phyloP scores from a whole-genome alignment of 331 rosid genomes.

The Dryas integrifolia region DNA sequence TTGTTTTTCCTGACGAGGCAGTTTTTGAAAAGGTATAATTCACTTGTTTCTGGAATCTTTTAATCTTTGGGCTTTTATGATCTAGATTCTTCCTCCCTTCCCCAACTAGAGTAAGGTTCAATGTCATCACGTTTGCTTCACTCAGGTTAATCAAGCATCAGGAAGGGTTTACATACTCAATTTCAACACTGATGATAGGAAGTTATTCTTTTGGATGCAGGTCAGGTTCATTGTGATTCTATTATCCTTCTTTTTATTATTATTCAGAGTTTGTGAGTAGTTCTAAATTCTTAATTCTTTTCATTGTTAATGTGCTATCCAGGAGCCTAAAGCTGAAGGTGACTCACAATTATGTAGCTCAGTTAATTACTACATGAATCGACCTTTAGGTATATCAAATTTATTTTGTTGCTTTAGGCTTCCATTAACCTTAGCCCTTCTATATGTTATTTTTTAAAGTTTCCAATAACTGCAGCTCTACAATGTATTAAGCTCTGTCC shows the following conservation, averaged over 20 bases:
- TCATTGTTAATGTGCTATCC: slow-evolving; percentile 24
- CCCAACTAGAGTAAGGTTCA: not conserved
- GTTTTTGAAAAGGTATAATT: slow-evolving; percentile 77
- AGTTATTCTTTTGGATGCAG: slow-evolving; percentile 97
- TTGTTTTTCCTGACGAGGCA: slow-evolving; percentile 90
- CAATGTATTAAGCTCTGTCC: not conserved
- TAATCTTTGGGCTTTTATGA: slow-evolving; percentile 19
- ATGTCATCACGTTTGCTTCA: slow-evolving; percentile 21
- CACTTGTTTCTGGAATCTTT: not conserved
- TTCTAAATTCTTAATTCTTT: slow-evolving; percentile 10
- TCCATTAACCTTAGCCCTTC: not conserved
- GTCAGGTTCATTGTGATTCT: slow-evolving; percentile 35
- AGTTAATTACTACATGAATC: slow-evolving; percentile 71
- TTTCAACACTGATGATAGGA: slow-evolving; percentile 75
- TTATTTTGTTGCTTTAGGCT: slow-evolving; percentile 14
- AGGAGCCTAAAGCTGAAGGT: slow-evolving; percentile 76
- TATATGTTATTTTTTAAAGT: not conserved
- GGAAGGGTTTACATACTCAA: slow-evolving; percentile 87
- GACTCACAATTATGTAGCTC: slow-evolving; percentile 67
- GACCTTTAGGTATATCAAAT: slow-evolving; percentile 56
- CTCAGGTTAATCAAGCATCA: slow-evolving; percentile 75
- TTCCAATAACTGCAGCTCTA: not conserved
- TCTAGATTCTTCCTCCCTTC: not conserved
- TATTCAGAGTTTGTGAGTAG: not conserved
- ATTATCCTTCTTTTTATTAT: slow-evolving; percentile 1